Evolutionary conservation across 164 flowering plant species (phyloP).

Genomic region (Annona cherimola): DNA sequence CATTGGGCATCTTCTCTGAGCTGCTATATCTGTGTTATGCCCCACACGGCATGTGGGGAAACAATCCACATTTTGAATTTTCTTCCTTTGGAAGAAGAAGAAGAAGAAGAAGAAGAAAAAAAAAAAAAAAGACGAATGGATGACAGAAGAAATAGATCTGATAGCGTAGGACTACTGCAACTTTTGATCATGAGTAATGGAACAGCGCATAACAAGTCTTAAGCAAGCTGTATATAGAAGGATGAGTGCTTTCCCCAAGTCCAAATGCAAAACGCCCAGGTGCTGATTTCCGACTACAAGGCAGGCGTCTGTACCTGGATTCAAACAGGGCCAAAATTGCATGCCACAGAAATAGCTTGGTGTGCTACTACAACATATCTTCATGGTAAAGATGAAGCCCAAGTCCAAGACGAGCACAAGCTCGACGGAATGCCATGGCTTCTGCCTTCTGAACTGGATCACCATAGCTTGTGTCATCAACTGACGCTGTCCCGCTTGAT

Average conservation of each 20-base stretch:
- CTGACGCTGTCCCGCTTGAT: constrained; percentile 77
- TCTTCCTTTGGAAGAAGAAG: no score
- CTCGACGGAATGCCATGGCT: constrained; percentile 97
- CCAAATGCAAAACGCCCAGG: background rate
- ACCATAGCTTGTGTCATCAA: constrained; percentile 56
- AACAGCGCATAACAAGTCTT: no score
- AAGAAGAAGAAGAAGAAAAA: no score
- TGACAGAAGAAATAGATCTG: no score
- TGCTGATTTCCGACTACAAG: background rate
- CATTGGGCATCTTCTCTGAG: no score
- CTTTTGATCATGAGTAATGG: no score
- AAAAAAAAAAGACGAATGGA: no score
- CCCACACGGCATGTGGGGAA: no score
- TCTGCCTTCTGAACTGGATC: constrained; percentile 97
- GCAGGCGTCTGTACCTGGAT: background rate
- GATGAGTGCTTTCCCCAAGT: background rate
- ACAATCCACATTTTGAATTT: no score
- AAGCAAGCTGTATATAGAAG: background rate
- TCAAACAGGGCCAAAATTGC: background rate
- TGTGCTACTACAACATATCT: constrained; percentile 31
- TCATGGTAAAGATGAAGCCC: constrained; percentile 96
- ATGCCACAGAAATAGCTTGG: background rate
- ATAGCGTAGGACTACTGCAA: no score
- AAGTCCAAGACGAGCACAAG: constrained; percentile 94
- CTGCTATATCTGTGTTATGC: no score